Evolutionary conservation across 306 rosid genomes (phyloP), one percentile per base, ranked within the genome.

Genomic region (Casuarina equisetifolia): DNA sequence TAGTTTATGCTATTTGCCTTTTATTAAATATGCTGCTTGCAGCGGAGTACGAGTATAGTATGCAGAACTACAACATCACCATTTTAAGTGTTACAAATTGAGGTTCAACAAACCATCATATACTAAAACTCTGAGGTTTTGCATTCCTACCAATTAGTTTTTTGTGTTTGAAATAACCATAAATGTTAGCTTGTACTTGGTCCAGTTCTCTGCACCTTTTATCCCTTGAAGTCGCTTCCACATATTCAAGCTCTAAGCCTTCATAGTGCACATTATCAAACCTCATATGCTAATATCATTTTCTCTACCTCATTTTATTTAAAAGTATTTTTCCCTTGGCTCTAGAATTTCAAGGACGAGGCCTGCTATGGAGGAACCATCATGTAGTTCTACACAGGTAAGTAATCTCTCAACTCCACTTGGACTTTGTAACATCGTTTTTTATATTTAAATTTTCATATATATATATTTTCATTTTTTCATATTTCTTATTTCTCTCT

Each of bases 321-420:
- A 48, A 63, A 48, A 63, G 67, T 75, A 70, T 80, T 64, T 78
- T 73, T 84, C 25, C 76, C 50, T 61, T 66, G 76, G 80, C 67
- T 6, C 68, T 75, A 66, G 75, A 54, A 83, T 78, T 82, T 82
- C 81, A 74, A 83, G 82, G 79, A 94, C 90, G 97, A 79, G 81
- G 79, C 81, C 45, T 71, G n/a, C 81, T 66, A 88, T 82, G 86
- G 98, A 90, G 79, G 92, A 92, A 73, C 50, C 86, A 32, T 82
- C 90, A 44, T 85, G 86, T 72, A 88, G 71, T 79, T 78, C 73
- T 78, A 61, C 80, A 52, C 89, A 88, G 85, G 98, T 89, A 84
- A 90, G 97, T 81, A 57, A 73, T 63, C 46, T 63, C 46, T 42
- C 67, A 61, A 62, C 84, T 59, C 64, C 36, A 45, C 44, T 72